Evolutionary conservation across 108 stramenopile genomes (phyloP).

Genomic region (Stephanodiscus triporus): DNA sequence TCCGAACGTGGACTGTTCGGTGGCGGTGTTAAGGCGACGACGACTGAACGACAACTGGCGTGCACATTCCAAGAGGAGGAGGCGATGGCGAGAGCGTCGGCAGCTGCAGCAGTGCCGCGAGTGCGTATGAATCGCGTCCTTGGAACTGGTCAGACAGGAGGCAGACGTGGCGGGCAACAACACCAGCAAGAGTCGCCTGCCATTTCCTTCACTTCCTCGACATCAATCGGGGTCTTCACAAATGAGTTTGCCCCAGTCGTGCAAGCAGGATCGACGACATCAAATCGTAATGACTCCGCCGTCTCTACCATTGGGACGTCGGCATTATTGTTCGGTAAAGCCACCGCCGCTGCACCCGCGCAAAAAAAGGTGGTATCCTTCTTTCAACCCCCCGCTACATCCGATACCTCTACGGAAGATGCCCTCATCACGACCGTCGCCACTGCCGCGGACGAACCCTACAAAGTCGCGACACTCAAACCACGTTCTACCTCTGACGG

Average conservation of each 20-base stretch:
- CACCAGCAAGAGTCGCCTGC: not conserved
- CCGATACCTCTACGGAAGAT: not conserved
- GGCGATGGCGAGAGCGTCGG: not conserved
- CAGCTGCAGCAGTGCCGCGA: constrained; percentile 9
- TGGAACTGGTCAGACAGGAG: constrained; percentile 42
- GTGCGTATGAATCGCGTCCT: constrained; percentile 44
- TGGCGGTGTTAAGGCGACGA: not conserved
- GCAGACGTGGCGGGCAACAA: constrained; percentile 4
- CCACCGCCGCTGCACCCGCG: not conserved
- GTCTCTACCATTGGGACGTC: not conserved
- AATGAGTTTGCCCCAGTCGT: not conserved
- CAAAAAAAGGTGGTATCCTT: not conserved
- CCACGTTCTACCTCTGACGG: not conserved
- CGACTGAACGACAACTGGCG: not conserved
- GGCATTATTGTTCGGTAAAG: not conserved
- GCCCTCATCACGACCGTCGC: not conserved
- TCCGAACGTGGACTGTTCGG: not conserved
- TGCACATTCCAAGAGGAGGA: constrained; percentile 2
- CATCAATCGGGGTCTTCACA: not conserved
- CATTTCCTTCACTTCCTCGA: not conserved
- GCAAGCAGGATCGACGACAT: not conserved
- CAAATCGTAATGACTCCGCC: not conserved
- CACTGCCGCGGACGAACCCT: not conserved
- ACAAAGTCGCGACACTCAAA: constrained; percentile 5
- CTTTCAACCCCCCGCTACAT: not conserved